phyloP scores from a whole-genome alignment of 1,284 basidiomycete genomes.

The Mycosarcoma maydis region DNA sequence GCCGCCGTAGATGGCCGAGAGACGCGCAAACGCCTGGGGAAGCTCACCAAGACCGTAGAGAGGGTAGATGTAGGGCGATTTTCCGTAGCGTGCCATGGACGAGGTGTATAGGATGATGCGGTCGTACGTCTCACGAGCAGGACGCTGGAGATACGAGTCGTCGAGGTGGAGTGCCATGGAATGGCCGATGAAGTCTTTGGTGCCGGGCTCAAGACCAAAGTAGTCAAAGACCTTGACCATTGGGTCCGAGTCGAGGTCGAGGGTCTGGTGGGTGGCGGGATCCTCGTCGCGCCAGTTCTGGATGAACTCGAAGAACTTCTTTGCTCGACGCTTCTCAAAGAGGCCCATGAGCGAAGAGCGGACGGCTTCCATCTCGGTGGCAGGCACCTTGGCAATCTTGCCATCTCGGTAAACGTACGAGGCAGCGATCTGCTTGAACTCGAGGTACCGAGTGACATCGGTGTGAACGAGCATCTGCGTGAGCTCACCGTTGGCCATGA shows the following conservation, averaged over 20 bases:
- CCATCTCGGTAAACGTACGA: conserved; percentile 98
- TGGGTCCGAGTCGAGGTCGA: conserved; percentile 60
- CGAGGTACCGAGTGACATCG: conserved; percentile 97
- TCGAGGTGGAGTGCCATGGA: conserved; percentile 99
- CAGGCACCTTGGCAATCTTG: conserved; percentile 96
- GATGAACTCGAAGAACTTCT: conserved; percentile 98
- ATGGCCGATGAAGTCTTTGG: conserved; percentile 98
- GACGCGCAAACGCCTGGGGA: conserved; percentile 95
- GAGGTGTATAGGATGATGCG: conserved; percentile 97
- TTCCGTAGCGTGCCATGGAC: conserved; percentile 99
- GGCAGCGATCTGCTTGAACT: conserved; percentile 99
- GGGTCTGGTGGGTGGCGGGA: conserved; percentile 87
- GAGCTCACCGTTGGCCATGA: conserved; percentile 97
- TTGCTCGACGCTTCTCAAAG: conserved; percentile 97
- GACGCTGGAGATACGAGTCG: conserved; percentile 92
- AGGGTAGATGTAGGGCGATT: conserved; percentile 99
- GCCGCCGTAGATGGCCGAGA: conserved; percentile 95
- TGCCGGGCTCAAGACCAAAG: conserved; percentile 95
- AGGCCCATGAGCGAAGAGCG: conserved; percentile 94
- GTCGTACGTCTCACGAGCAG: conserved; percentile 89
- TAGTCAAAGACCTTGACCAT: conserved; percentile 81
- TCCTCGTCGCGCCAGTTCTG: conserved; percentile 95
- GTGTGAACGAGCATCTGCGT: conserved; percentile 99
- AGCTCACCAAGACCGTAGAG: conserved; percentile 98
- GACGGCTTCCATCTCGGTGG: conserved; percentile 97